phyloP scores from a whole-genome alignment of 257 asterid genomes.

The Perilla frutescens region DNA sequence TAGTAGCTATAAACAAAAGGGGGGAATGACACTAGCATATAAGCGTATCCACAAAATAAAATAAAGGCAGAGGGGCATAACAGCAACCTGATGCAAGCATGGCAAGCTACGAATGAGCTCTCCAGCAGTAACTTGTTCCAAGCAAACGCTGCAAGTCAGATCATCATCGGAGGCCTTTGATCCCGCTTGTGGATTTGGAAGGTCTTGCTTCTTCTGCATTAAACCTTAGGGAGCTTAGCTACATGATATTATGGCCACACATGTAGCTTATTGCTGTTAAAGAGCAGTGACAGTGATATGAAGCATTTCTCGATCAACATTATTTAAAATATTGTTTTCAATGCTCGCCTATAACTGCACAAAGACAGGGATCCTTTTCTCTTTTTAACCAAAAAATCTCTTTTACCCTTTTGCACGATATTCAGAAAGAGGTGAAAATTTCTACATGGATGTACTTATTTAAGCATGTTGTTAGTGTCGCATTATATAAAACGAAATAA shows the following conservation, averaged over 20 bases:
- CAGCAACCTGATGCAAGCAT: conserved; percentile 92
- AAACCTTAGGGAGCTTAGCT: background rate
- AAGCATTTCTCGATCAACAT: conserved; percentile 6
- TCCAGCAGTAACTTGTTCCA: conserved; percentile 93
- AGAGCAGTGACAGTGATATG: background rate
- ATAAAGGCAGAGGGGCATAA: background rate
- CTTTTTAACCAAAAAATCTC: too few species aligned
- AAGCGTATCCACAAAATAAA: too few species aligned
- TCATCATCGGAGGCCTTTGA: conserved; percentile 71
- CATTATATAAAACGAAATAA: too few species aligned
- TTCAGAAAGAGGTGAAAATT: background rate
- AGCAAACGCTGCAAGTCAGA: conserved; percentile 96
- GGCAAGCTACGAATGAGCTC: conserved; percentile 96
- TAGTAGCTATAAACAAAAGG: background rate
- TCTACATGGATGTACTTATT: background rate
- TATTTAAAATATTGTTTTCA: background rate
- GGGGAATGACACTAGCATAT: too few species aligned
- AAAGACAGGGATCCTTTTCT: too few species aligned
- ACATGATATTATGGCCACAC: background rate
- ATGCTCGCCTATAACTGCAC: too few species aligned
- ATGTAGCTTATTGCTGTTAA: too few species aligned
- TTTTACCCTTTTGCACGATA: background rate
- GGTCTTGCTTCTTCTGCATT: conserved; percentile 77
- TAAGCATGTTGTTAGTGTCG: background rate
- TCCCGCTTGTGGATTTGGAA: conserved; percentile 48